Percentiles rank a stretch among this genome's conserved stretches.
Evolutionary conservation across 768 basidiomycete genomes (phyloP).

Genomic region (Pisolithus sp.): DNA sequence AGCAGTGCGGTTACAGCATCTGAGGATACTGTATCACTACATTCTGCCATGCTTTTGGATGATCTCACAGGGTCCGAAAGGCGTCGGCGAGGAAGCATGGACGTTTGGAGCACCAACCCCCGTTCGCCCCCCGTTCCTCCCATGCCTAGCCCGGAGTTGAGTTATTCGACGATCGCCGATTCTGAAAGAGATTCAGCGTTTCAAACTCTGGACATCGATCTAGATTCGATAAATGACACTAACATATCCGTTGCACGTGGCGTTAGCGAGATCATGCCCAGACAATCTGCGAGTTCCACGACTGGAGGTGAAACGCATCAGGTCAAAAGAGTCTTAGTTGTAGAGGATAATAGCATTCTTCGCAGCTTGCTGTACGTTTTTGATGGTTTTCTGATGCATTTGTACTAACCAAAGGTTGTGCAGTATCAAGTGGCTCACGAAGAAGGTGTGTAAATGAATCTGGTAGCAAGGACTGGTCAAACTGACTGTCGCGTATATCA

Average conservation of each 20-base stretch:
- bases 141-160: constrained; percentile 5
- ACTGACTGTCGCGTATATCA: constrained; percentile 14
- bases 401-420: constrained; percentile 7
- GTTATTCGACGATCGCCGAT: constrained; percentile 17
- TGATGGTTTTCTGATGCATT: constrained; percentile 1
- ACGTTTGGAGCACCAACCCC: constrained; percentile 17
- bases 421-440: constrained; percentile 61
- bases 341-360: constrained; percentile 87
- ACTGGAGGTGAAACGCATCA: constrained; percentile 39
- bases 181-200: constrained; percentile 26
- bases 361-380: constrained; percentile 70
- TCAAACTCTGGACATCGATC: constrained; percentile 10
- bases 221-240: constrained; percentile 7
- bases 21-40: constrained; percentile 23
- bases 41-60: constrained; percentile 24
- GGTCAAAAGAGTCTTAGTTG: constrained; percentile 64
- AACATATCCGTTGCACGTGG: constrained; percentile 47
- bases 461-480: not conserved
- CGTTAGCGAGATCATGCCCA: constrained; percentile 60
- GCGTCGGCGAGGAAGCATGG: constrained; percentile 30
- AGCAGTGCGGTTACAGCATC: constrained; percentile 12
- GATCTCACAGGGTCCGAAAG: constrained; percentile 16
- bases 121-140: constrained; percentile 7
- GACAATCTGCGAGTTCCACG: constrained; percentile 46
- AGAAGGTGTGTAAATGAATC: constrained; percentile 32